A percentile compares a stretch with the other conserved stretches of the same genome.
phyloP scores from a whole-genome alignment of 768 basidiomycete genomes.

The Hemileccinum impolitum region DNA sequence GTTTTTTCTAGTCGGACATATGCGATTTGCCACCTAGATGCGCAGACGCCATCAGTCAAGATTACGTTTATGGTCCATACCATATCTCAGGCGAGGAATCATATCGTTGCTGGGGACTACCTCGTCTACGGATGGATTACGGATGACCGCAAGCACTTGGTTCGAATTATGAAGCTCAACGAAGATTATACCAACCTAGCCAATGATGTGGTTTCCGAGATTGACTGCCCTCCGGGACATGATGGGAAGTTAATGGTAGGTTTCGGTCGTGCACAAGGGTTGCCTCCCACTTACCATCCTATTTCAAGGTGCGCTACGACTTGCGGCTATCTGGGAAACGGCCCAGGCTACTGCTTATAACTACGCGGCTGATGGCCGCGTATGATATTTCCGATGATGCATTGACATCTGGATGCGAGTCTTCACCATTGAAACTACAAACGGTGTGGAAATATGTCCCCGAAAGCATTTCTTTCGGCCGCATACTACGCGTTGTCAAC shows the following conservation, averaged over 20 bases:
- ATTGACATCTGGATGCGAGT: slow-evolving; percentile 9
- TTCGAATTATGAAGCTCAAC: slow-evolving; percentile 30
- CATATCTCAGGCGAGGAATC: slow-evolving; percentile 21
- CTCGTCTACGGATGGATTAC: slow-evolving; percentile 31
- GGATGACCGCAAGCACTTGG: slow-evolving; percentile 25
- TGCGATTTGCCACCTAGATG: slow-evolving; percentile 27
- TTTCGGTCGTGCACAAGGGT: not conserved
- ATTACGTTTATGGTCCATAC: slow-evolving; percentile 27
- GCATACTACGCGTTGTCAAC: slow-evolving; percentile 26
- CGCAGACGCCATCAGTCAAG: slow-evolving; percentile 23
- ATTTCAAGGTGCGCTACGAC: slow-evolving; percentile 27
- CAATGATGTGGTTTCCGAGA: slow-evolving; percentile 23
- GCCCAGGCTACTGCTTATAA: slow-evolving; percentile 24
- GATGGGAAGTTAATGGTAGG: slow-evolving; percentile 27
- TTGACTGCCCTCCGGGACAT: slow-evolving; percentile 28
- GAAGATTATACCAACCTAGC: slow-evolving; percentile 20
- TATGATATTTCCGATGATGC: slow-evolving; percentile 25
- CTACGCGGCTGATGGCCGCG: slow-evolving; percentile 28
- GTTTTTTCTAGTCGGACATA: slow-evolving; percentile 17
- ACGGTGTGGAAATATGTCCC: slow-evolving; percentile 21
- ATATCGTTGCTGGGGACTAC: slow-evolving; percentile 24
- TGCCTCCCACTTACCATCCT: not conserved
- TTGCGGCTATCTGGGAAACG: slow-evolving; percentile 24
- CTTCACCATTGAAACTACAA: slow-evolving; percentile 7
- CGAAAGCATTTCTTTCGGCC: slow-evolving; percentile 23